A percentile compares a stretch with the other conserved stretches of the same genome.
Evolutionary conservation across 257 asterid genomes (phyloP).

Genomic region (Parsonsia alboflavescens): DNA sequence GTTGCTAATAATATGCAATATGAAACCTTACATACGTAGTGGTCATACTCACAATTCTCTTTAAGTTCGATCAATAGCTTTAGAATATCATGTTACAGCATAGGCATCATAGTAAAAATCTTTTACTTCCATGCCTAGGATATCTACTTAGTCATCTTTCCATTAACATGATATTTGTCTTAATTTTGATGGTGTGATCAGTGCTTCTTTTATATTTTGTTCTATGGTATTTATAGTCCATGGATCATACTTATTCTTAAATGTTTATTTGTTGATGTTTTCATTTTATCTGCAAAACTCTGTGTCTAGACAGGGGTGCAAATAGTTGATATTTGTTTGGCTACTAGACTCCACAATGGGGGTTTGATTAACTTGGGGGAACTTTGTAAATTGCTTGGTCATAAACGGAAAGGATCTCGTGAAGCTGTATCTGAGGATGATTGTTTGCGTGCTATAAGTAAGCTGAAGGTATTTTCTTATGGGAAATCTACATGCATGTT

Average conservation of each 20-base stretch:
- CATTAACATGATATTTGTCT: too few species aligned
- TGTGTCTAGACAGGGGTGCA: constrained; percentile 86
- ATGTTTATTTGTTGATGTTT: background rate
- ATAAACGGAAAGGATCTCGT: constrained; percentile 76
- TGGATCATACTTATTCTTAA: background rate
- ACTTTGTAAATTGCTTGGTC: constrained; percentile 70
- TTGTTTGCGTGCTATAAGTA: constrained; percentile 96
- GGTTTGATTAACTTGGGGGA: constrained; percentile 95
- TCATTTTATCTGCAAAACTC: constrained; percentile 2
- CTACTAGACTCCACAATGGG: constrained; percentile 82
- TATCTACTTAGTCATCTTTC: background rate
- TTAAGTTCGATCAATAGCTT: background rate
- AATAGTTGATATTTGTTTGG: constrained; percentile 85
- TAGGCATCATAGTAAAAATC: background rate
- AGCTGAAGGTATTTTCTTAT: constrained; percentile 62
- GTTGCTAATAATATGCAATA: background rate
- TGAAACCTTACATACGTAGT: background rate
- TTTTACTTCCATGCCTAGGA: background rate
- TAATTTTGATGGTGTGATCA: background rate
- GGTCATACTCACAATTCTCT: background rate
- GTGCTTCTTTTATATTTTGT: constrained; percentile 4
- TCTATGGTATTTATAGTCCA: background rate
- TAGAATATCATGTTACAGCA: background rate
- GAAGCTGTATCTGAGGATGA: constrained; percentile 92
- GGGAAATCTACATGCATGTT: background rate